Percentiles rank a stretch among this genome's conserved stretches.
These are phyloP conservation scores for Acanthamoeba culbertsoni DNA, from an alignment of 208 protist species.

Conservation along the genomic window DNA sequence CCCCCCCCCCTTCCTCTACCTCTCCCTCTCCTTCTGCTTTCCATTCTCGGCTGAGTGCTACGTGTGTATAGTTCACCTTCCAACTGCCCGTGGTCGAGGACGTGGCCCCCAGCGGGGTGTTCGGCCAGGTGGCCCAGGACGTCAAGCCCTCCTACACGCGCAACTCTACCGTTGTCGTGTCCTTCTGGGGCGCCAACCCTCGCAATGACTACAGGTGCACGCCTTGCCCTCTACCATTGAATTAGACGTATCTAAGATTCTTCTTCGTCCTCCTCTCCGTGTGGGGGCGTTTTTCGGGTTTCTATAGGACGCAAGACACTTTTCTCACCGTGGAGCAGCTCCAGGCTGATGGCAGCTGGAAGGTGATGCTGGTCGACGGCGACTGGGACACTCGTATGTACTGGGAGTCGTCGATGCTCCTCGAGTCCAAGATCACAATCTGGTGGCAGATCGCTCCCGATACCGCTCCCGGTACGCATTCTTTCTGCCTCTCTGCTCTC, in stretches of 20 bases:
- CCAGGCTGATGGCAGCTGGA: conserved; percentile 28
- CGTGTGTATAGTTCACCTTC: conserved; percentile 19
- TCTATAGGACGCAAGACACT: conserved; percentile 49
- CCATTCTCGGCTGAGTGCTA: no score
- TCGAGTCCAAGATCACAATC: conserved; percentile 64
- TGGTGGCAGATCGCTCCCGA: conserved; percentile 59
- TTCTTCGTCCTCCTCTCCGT: background rate
- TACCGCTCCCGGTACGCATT: conserved; percentile 55
- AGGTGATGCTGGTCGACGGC: conserved; percentile 61
- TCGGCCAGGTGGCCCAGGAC: conserved; percentile 66
- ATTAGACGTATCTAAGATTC: no score
- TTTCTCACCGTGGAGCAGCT: conserved; percentile 69
- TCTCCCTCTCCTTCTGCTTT: no score
- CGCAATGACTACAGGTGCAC: conserved; percentile 69
- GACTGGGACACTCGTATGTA: conserved; percentile 71
- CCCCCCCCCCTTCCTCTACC: no score
- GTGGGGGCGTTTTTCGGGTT: no score
- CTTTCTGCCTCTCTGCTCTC: background rate
- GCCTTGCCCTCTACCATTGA: no score
- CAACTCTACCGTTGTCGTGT: conserved; percentile 46
- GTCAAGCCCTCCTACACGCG: conserved; percentile 17
- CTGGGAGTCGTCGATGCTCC: conserved; percentile 59
- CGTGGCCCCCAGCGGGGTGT: conserved; percentile 59
- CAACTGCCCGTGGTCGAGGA: conserved; percentile 51
- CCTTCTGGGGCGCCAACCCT: conserved; percentile 74